Base-by-base conservation (phyloP, 345 rosid species). In the Linum trigynum region DNA sequence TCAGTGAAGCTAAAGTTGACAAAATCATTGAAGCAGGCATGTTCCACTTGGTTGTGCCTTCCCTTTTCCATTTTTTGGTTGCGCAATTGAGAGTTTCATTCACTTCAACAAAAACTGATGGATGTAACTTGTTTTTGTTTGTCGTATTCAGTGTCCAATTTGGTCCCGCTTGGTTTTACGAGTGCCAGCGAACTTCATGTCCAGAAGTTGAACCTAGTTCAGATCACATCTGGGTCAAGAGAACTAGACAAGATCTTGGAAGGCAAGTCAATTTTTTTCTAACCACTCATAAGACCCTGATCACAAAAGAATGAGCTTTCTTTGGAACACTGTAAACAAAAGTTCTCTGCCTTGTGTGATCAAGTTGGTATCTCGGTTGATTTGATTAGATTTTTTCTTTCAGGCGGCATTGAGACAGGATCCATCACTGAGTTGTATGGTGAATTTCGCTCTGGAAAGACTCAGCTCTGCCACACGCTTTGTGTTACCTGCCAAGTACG, bases 401-500 rank as follows among this genome's bases (percentile, higher is more conserved):
- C 77, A 90, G 96, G 99, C 62, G 99, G 99, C 14, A 81, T 94
- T 69, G 97, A 94, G 82, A 90, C 97, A 3, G 97, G 97, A 60
- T 94, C 99, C 59, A 92, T 90, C 60, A 92, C 99, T 35, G 99
- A 94, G 79, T 71, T 90, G 61, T 94, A 94, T 72, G 99, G 97
- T 4, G 99, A 94, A 80, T 94, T 94, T 64, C 95, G 97, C 62
- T 86, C 90, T 57, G 99, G 99, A 63, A 94, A 94, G 82, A 94
- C 99, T 69, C 99, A 94, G 80, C 75, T 94, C 70, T 90, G 99
- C 76, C 99, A 94, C 74, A 94, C 96, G 32, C 88, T 94, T 10
- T 90, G 99, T 61, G 99, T 94, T 50, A 88, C 99, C 61, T 90
- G 99, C 83, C 96, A 94, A 81, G 98, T 89, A 83, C 57, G 86